Evolutionary conservation across 1,284 basidiomycete species (phyloP).

Genomic region (Microbotryomycetes sp.): DNA sequence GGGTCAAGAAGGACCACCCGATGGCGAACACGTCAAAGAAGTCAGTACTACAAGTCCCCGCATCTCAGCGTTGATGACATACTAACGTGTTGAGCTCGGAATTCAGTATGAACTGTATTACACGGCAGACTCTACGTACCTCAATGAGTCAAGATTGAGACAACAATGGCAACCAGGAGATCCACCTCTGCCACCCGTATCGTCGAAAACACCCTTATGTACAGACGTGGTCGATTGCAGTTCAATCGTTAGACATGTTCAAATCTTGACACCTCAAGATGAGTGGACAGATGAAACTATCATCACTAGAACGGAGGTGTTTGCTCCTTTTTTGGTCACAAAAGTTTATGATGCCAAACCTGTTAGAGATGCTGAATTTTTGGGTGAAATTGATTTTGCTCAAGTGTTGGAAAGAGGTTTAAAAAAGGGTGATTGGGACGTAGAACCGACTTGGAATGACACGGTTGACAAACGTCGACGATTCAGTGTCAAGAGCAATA

Average conservation of each 20-base stretch:
- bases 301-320: neutral
- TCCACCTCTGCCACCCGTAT: conserved; percentile 13
- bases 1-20: conserved; percentile 22
- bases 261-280: conserved; percentile 12
- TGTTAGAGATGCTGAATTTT: conserved; percentile 25
- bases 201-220: neutral
- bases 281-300: neutral
- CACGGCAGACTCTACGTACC: conserved; percentile 27
- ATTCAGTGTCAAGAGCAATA: neutral
- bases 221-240: conserved; percentile 11
- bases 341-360: conserved; percentile 35
- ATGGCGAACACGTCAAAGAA: conserved; percentile 9
- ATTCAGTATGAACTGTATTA: conserved; percentile 32
- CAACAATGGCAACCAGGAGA: neutral
- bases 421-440: conserved; percentile 28
- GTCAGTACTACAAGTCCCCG: neutral
- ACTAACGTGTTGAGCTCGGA: neutral
- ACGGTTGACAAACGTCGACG: neutral
- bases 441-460: conserved; percentile 11
- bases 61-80: neutral
- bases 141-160: conserved; percentile 12
- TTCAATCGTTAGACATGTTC: conserved; percentile 13
- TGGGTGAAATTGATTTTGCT: conserved; percentile 31
- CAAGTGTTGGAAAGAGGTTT: conserved; percentile 14
- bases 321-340: conserved; percentile 30